Conservation (phyloP, 2,329 filamentous ascomycete genomes). For the Coniella lustricola region DNA sequence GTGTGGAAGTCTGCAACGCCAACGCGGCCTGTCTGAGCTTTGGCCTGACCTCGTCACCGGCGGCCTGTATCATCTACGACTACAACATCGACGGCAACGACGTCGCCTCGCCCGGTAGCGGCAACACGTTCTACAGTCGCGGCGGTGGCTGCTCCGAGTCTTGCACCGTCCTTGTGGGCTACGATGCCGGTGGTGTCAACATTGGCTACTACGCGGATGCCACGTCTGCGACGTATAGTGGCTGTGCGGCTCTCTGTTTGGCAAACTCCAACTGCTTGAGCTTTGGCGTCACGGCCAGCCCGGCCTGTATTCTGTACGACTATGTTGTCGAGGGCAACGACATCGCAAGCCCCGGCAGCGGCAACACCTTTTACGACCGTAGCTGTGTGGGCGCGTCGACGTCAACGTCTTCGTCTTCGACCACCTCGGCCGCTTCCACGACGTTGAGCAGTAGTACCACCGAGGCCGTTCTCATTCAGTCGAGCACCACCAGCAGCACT, state of each 20-base stretch:
- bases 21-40: conserved; percentile 14
- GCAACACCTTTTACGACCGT: conserved; percentile 14
- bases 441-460: no score
- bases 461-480: no score
- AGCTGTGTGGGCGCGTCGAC: conserved; percentile 8
- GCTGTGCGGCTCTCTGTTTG: conserved; percentile 7
- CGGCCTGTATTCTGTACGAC: conserved; percentile 13
- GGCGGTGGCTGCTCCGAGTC: conserved; percentile 8
- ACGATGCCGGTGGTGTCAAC: conserved; percentile 9
- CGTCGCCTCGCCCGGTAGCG: conserved; percentile 25
- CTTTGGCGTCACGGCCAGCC: conserved; percentile 6
- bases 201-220: conserved; percentile 13
- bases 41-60: conserved; percentile 6
- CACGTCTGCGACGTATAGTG: conserved; percentile 9
- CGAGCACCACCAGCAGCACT: no score
- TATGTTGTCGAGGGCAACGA: conserved; percentile 13
- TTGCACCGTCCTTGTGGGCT: conserved; percentile 10
- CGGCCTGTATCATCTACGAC: conserved; percentile 13
- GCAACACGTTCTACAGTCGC: conserved; percentile 17
- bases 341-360: conserved; percentile 4
- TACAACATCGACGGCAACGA: conserved; percentile 16
- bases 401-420: conserved; percentile 8
- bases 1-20: conserved; percentile 9
- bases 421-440: background rate
- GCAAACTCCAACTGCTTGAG: conserved; percentile 13